phyloP scores from a whole-genome alignment of 2,329 filamentous ascomycete genomes.

The Cytospora chrysosperma region DNA sequence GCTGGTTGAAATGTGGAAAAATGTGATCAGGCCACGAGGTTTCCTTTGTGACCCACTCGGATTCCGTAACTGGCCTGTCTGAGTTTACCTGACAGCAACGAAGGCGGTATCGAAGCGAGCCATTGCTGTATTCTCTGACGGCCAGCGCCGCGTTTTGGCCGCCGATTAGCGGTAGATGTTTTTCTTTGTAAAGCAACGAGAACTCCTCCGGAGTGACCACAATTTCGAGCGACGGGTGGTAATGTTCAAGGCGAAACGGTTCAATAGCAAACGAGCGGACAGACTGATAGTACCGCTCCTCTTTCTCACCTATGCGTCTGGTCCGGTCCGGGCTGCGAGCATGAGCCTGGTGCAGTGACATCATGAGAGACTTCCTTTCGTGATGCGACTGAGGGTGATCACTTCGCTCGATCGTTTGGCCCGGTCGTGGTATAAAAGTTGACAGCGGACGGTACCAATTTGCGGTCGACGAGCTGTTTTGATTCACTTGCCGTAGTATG shows the following conservation, averaged over 20 bases:
- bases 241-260: slow-evolving; percentile 40
- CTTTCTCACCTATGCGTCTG: slow-evolving; percentile 28
- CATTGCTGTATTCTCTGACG: slow-evolving; percentile 44
- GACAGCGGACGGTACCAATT: background rate
- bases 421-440: slow-evolving; percentile 29
- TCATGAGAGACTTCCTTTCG: slow-evolving; percentile 42
- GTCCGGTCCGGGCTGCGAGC: slow-evolving; percentile 49
- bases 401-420: slow-evolving; percentile 27
- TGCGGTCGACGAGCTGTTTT: background rate
- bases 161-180: slow-evolving; percentile 29
- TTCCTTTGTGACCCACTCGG: slow-evolving; percentile 62
- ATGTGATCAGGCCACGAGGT: slow-evolving; percentile 70
- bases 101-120: slow-evolving; percentile 64
- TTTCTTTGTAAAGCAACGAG: slow-evolving; percentile 36
- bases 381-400: slow-evolving; percentile 44
- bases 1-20: slow-evolving; percentile 66
- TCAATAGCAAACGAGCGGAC: slow-evolving; percentile 50
- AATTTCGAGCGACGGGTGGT: slow-evolving; percentile 48
- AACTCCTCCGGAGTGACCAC: slow-evolving; percentile 39
- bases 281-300: slow-evolving; percentile 55
- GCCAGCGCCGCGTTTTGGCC: slow-evolving; percentile 31
- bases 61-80: slow-evolving; percentile 37
- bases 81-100: slow-evolving; percentile 54
- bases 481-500: slow-evolving; percentile 4
- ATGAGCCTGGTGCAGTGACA: slow-evolving; percentile 47